These are phyloP conservation scores for Pichia sp. DNA, from an alignment of 1,139 yeast genomes.

Conservation along the genomic window DNA sequence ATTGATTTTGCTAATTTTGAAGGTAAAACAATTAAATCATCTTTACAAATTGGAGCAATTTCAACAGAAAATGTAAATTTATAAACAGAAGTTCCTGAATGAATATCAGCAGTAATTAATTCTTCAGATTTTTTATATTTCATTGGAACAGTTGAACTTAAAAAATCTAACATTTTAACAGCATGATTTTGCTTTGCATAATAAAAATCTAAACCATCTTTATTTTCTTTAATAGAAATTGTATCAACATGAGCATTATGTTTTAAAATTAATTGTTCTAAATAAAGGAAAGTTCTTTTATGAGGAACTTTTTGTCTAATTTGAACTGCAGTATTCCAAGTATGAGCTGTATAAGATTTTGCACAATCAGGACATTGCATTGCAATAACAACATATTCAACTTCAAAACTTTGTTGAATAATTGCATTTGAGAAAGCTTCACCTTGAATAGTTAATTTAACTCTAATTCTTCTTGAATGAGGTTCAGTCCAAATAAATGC, in stretches of 20 bases:
- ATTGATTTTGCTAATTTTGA: conserved; percentile 72
- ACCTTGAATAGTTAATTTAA: conserved; percentile 91
- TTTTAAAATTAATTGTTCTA: conserved; percentile 89
- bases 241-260: conserved; percentile 96
- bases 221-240: conserved; percentile 82
- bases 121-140: conserved; percentile 83
- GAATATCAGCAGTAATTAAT: conserved; percentile 86
- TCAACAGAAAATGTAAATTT: conserved; percentile 92
- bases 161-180: conserved; percentile 84
- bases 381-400: conserved; percentile 87
- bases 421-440: conserved; percentile 91
- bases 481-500: conserved; percentile 98
- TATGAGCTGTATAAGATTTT: conserved; percentile 86
- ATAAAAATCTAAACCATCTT: conserved; percentile 92
- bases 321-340: conserved; percentile 97
- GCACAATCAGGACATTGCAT: conserved; percentile 99
- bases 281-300: conserved; percentile 88
- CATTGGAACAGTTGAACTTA: conserved; percentile 82
- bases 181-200: conserved; percentile 89
- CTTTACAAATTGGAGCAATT: conserved; percentile 95
- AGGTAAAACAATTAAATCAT: conserved; percentile 88
- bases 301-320: conserved; percentile 96
- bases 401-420: conserved; percentile 92
- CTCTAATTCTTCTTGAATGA: conserved; percentile 88
- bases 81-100: conserved; percentile 79